These are phyloP conservation scores for Alternaria hordeiaustralica DNA, from an alignment of 2,329 filamentous ascomycete genomes.

Conservation along the genomic window DNA sequence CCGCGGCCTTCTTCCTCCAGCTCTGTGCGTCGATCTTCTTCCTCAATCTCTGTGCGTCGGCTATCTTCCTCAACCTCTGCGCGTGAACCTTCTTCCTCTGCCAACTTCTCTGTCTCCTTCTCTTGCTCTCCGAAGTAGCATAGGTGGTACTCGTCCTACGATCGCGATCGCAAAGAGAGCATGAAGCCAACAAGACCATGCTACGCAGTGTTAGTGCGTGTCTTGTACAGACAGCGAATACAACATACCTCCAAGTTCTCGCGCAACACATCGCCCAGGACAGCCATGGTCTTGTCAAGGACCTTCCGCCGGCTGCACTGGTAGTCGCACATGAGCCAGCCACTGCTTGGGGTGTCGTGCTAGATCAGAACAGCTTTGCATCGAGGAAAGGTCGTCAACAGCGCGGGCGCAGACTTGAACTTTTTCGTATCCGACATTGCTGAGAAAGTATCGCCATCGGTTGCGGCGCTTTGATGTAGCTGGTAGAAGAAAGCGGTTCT, in stretches of 20 bases:
- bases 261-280: not conserved
- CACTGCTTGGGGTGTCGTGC: not conserved
- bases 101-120: not conserved
- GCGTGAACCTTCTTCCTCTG: not conserved
- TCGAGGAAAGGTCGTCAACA: not conserved
- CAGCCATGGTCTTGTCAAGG: not conserved
- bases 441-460: not conserved
- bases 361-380: not conserved
- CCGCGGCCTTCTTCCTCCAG: no score
- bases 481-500: not conserved
- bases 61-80: no score
- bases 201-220: not conserved
- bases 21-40: not conserved
- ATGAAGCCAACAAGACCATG: not conserved
- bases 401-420: not conserved
- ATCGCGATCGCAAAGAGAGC: not conserved
- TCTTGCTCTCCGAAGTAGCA: not conserved
- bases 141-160: not conserved
- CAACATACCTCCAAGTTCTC: not conserved
- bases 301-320: not conserved
- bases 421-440: not conserved
- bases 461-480: not conserved
- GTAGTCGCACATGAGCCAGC: not conserved
- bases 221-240: not conserved
- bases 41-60: no score